Base-by-base conservation (phyloP, 1,139 yeast genomes). In the Pneumocystis jirovecii region DNA sequence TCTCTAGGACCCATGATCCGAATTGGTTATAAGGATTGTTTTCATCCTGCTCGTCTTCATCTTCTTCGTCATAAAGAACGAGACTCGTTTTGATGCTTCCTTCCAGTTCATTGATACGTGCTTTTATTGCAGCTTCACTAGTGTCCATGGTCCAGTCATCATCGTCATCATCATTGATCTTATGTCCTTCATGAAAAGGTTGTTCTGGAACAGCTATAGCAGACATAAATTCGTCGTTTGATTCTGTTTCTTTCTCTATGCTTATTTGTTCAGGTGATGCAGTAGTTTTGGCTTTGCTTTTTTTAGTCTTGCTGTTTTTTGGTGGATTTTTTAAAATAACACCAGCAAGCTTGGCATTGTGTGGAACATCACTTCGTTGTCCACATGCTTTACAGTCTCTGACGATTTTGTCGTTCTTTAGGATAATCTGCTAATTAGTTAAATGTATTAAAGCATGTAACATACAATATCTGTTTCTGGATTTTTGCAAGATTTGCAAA, bases 371-470 rank as follows among this genome's bases (percentile, higher is more conserved):
- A 40, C 96, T 84, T 74, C 91, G 83, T 76, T 86, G 85, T 78
- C 99, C 99, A 82, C 99, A 93, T 40, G 99, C 99, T 77, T 93
- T 93, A 82, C 99, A 93, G 76, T 93, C 97, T 77, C 93, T 85
- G 73, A 86, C 86, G 74, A 95, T 80, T 70, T 80, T 81, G 64
- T 86, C 95, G 72, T 86, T 88, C 73, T 86, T 87, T 71, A 87
- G 84, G 73, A 91, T 81, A 72, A 67, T 67, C 61, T 60, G 17
- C n/a, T 3, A 12, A 60, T 60, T 60, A 60, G 8, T 21, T 4
- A 25, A n/a, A 2, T 21, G 5, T 31, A 12, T 12, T 8, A 10
- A 12, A 21, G 3, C 10, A 25, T 15, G 21, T 7, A 60, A 60
- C 34, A 31, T 44, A 86, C 82, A 73, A 91, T 86, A 74, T 89